Evolutionary conservation across 495 filamentous ascomycete species (phyloP).

Genomic region (Trichoderma reesei): DNA sequence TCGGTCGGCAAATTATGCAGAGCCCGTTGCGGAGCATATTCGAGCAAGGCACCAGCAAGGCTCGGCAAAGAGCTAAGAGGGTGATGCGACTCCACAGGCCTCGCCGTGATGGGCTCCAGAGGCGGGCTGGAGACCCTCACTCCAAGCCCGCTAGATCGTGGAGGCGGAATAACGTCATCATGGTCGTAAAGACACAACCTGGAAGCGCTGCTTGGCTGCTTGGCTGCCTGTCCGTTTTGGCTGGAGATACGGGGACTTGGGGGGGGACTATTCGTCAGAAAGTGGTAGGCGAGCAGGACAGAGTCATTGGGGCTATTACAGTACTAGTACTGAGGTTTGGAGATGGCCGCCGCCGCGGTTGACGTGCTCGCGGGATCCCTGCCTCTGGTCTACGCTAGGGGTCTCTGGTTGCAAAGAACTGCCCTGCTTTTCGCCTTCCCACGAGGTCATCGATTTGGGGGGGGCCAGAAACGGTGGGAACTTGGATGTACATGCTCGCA

Average conservation of each 20-base stretch:
- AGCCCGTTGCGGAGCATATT: not conserved
- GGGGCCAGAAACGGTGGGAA: not conserved
- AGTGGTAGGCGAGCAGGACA: not conserved
- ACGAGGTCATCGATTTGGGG: not conserved
- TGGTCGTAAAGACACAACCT: not conserved
- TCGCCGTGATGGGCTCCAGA: not conserved
- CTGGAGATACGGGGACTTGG: not conserved
- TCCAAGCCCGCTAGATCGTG: not conserved
- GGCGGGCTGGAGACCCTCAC: not conserved
- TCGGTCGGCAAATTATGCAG: slow-evolving; percentile 1
- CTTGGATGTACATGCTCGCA: too few relatives aligned
- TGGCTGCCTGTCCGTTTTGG: not conserved
- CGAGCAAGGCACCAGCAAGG: not conserved
- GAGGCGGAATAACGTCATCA: slow-evolving; percentile 6
- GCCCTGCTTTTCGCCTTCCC: not conserved
- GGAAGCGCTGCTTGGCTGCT: not conserved
- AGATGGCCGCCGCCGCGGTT: not conserved
- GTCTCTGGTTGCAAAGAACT: not conserved
- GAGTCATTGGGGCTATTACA: not conserved
- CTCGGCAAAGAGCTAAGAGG: not conserved
- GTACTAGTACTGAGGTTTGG: not conserved
- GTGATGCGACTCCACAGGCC: not conserved
- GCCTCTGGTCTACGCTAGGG: not conserved
- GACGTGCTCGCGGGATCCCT: slow-evolving; percentile 6
- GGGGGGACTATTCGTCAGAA: too few relatives aligned